Base-by-base conservation (phyloP, 306 rosid genomes). In the Fragaria vesca region DNA sequence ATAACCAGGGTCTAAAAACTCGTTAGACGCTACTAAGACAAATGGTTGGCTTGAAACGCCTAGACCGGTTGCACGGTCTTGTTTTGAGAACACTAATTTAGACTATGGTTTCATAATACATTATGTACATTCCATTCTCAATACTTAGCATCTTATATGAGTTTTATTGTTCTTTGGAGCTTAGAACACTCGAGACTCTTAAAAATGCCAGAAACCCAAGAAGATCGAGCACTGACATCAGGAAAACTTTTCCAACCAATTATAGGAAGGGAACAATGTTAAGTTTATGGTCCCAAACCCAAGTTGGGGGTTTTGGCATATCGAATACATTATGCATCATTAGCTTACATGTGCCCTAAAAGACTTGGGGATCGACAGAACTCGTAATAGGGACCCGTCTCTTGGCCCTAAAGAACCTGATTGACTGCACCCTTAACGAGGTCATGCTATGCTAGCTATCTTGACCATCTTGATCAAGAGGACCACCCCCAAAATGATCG, bases 401-500 rank as follows among this genome's bases (percentile, higher is more conserved):
- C 42, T 76, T 68, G 47, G 84, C 72, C 76, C 28, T 24, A 58
- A 78, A 76, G 85, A 78, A 85, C 71, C 82, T 78, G 73, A 58
- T 76, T 88, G 93, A 87, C 90, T 86, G 90, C 98, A 88, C 84
- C 71, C 55, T 79, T 65, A 79, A 67, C 98, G 94, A 93, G 93
- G 91, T 72, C 4, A 58, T 66, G 58, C 63, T 67, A 81, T 81
- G 76, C 68, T 62, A 62, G 42, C 89, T 32, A 32, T 4, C 36
- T 87, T 88, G 87, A 88, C 93, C 86, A 43, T 43, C 66, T 76
- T 76, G 81, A 82, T 77, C 75, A 62, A 47, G 73, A 82, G 86
- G 91, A 85, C 89, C 93, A 80, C 89, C 28, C 61, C 77, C 54
- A 8, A 4, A 18, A 32, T 32, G 36, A 32, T 32, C 47, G 34